phyloP scores from a whole-genome alignment of 1,284 basidiomycete genomes.

The Peniophora sp. region DNA sequence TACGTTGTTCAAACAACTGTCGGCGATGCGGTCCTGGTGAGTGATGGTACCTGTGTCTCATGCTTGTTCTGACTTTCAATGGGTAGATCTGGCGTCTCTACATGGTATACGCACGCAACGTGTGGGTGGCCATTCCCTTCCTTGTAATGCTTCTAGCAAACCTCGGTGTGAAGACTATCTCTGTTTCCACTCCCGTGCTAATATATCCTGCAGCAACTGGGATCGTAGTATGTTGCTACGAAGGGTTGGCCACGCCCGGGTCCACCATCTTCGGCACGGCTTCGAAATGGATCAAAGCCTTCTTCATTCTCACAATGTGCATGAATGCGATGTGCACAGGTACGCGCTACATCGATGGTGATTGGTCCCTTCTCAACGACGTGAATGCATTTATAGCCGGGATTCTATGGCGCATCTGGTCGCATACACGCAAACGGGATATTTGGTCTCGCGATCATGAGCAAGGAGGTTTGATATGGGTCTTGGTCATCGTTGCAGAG shows the following conservation, averaged over 20 bases:
- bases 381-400: background rate
- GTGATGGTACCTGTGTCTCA: background rate
- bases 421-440: background rate
- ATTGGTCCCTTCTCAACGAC: background rate
- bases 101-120: background rate
- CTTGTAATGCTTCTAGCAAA: background rate
- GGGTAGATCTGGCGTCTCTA: background rate
- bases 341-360: background rate
- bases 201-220: background rate
- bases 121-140: background rate
- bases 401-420: background rate
- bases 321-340: conserved; percentile 10
- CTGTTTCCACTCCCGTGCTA: background rate
- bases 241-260: background rate
- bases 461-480: background rate
- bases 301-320: conserved; percentile 9
- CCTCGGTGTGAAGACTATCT: background rate
- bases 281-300: conserved; percentile 8
- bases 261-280: background rate
- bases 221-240: background rate
- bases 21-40: background rate
- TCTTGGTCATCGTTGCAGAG: conserved; percentile 3
- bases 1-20: background rate
- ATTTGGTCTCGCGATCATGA: background rate
- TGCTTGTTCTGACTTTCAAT: too few relatives aligned